Conservation (phyloP, 2,329 filamentous ascomycete species). For the Thelonectria rubi region DNA sequence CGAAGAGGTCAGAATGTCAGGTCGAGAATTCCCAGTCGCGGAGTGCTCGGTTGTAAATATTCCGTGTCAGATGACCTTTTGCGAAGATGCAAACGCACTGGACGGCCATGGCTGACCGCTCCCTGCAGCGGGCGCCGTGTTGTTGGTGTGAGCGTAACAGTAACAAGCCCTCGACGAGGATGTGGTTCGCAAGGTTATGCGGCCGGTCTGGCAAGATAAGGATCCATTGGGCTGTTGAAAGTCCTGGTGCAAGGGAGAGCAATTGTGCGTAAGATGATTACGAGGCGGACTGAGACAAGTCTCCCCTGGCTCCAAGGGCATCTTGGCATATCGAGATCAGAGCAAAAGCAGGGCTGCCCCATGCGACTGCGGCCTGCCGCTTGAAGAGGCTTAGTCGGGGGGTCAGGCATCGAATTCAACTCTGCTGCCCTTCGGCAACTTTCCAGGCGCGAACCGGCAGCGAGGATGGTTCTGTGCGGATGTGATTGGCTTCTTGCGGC, state of each 20-base stretch:
- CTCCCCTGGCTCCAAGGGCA: neutral
- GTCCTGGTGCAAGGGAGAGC: neutral
- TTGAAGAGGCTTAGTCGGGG: constrained; percentile 24
- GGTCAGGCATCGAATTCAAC: constrained; percentile 29
- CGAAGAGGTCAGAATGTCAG: neutral
- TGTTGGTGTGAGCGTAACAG: too few relatives aligned
- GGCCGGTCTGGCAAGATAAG: too few relatives aligned
- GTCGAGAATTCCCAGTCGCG: too few relatives aligned
- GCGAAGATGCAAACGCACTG: constrained; percentile 7
- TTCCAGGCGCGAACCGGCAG: neutral
- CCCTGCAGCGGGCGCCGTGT: neutral
- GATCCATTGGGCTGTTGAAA: neutral
- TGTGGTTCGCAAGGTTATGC: neutral
- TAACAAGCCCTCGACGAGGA: neutral
- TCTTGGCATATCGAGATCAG: neutral
- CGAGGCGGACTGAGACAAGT: neutral
- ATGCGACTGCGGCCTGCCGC: neutral
- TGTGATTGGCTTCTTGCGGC: constrained; percentile 24
- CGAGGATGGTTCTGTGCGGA: neutral
- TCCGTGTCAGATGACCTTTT: constrained; percentile 8
- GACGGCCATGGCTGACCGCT: constrained; percentile 13
- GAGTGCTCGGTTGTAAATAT: too few relatives aligned
- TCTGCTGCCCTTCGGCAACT: constrained; percentile 11
- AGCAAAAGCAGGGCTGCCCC: neutral
- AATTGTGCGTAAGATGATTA: neutral